Conservation (phyloP, 495 filamentous ascomycete species). For the Aspergillus diversus region DNA sequence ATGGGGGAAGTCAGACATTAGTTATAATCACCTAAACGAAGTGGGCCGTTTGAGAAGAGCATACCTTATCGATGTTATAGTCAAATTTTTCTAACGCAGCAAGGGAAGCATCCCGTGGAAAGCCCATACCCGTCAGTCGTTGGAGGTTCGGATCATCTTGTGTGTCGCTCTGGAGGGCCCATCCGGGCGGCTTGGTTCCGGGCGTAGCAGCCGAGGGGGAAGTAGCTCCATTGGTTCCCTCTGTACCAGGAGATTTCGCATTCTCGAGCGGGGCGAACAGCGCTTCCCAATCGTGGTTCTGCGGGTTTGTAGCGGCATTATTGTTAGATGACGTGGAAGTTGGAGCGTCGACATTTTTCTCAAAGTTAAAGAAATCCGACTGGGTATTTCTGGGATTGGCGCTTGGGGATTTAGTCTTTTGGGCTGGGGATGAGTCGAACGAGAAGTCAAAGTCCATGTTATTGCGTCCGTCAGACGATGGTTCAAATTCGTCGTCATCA, state of each 20-base stretch:
- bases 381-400: slow-evolving; percentile 27
- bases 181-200: slow-evolving; percentile 54
- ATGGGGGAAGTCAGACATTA: slow-evolving; percentile 4
- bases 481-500: slow-evolving; percentile 61
- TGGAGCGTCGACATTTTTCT: slow-evolving; percentile 56
- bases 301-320: slow-evolving; percentile 35
- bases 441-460: slow-evolving; percentile 72
- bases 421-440: slow-evolving; percentile 54
- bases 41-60: slow-evolving; percentile 30
- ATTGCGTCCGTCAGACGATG: slow-evolving; percentile 37
- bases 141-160: slow-evolving; percentile 92
- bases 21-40: not conserved
- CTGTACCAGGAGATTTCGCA: slow-evolving; percentile 43
- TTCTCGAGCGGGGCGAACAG: slow-evolving; percentile 83
- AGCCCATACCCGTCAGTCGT: slow-evolving; percentile 90
- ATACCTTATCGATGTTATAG: slow-evolving; percentile 93
- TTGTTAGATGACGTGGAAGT: slow-evolving; percentile 35
- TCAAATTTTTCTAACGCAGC: slow-evolving; percentile 90
- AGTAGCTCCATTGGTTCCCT: slow-evolving; percentile 30
- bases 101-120: slow-evolving; percentile 76
- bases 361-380: slow-evolving; percentile 49
- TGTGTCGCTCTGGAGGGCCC: slow-evolving; percentile 73
- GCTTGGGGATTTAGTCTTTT: slow-evolving; percentile 28
- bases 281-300: slow-evolving; percentile 86
- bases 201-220: slow-evolving; percentile 6